phyloP scores from a whole-genome alignment of 192 early-diverging fungal species.

The Coemansia javaensis region DNA sequence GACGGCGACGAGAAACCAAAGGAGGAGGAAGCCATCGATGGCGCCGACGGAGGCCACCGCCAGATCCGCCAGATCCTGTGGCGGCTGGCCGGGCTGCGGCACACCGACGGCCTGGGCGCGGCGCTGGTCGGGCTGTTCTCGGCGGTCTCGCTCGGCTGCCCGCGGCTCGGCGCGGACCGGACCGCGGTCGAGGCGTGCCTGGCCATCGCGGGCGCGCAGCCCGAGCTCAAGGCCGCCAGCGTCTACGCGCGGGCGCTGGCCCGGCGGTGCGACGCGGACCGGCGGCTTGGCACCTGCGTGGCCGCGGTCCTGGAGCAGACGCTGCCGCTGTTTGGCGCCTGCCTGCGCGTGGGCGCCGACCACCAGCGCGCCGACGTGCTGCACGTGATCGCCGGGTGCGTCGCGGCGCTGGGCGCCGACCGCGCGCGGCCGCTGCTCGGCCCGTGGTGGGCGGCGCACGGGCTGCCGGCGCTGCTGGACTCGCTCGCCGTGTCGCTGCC shows the following conservation, averaged over 20 bases:
- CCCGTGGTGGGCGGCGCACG: conserved; percentile 30
- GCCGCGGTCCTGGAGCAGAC: conserved; percentile 3
- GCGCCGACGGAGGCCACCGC: not conserved
- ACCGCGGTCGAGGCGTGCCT: conserved; percentile 25
- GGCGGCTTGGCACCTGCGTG: not conserved
- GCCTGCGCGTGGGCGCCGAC: conserved; percentile 10
- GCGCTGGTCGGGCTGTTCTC: conserved; percentile 20
- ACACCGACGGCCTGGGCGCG: conserved; percentile 2
- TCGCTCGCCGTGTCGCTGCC: conserved; percentile 27
- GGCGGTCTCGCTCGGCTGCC: conserved; percentile 5
- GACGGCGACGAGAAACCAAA: not conserved
- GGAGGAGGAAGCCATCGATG: not conserved
- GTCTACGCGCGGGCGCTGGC: not conserved
- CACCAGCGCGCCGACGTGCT: conserved; percentile 23
- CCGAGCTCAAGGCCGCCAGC: not conserved
- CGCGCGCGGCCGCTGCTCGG: conserved; percentile 3
- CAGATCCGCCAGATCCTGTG: conserved; percentile 25
- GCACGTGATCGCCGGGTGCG: conserved; percentile 8
- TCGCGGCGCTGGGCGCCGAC: conserved; percentile 8
- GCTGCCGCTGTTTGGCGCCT: conserved; percentile 19
- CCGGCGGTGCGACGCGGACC: not conserved
- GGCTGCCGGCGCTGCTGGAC: conserved; percentile 12
- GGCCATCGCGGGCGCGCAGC: conserved; percentile 1
- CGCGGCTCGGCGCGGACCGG: not conserved
- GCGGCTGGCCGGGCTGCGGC: conserved; percentile 26